Evolutionary conservation across 2,329 filamentous ascomycete genomes (phyloP).

Genomic region (Colletotrichum scovillei): DNA sequence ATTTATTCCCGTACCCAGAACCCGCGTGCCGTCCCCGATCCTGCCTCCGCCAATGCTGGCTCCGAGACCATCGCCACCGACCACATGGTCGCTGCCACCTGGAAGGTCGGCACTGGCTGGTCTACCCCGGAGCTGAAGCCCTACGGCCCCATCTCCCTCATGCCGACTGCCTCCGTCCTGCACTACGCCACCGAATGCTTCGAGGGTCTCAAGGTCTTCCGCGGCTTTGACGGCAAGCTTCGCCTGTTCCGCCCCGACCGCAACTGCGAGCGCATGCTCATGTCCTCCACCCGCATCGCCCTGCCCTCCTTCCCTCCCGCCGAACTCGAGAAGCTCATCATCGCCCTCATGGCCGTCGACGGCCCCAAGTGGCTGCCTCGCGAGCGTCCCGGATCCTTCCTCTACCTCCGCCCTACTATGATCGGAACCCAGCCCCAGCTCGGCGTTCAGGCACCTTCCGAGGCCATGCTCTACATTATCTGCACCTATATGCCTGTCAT

Average conservation of each 20-base stretch:
- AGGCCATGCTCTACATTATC: constrained; percentile 92
- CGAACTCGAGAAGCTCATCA: constrained; percentile 80
- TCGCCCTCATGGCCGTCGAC: constrained; percentile 78
- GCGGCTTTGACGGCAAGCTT: constrained; percentile 79
- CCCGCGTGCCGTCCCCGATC: constrained; percentile 64
- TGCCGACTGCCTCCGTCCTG: constrained; percentile 83
- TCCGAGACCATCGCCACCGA: constrained; percentile 75
- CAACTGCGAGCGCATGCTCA: constrained; percentile 75
- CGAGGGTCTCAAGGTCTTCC: constrained; percentile 85
- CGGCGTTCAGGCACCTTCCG: constrained; percentile 81
- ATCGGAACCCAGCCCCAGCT: constrained; percentile 86
- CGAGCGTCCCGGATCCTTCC: constrained; percentile 73
- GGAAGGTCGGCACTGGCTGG: constrained; percentile 77
- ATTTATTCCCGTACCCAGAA: constrained; percentile 67
- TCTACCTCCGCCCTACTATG: constrained; percentile 89
- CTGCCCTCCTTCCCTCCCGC: constrained; percentile 78
- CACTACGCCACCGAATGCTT: constrained; percentile 95
- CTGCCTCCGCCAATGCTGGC: constrained; percentile 58
- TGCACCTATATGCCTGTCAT: constrained; percentile 70
- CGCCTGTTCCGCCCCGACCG: constrained; percentile 82
- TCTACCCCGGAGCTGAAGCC: constrained; percentile 77
- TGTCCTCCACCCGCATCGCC: constrained; percentile 73
- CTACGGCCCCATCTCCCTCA: constrained; percentile 81
- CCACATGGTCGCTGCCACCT: constrained; percentile 85
- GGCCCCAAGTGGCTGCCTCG: constrained; percentile 83